phyloP scores from a whole-genome alignment of 495 filamentous ascomycete species.

The Venustampulla echinocandica region DNA sequence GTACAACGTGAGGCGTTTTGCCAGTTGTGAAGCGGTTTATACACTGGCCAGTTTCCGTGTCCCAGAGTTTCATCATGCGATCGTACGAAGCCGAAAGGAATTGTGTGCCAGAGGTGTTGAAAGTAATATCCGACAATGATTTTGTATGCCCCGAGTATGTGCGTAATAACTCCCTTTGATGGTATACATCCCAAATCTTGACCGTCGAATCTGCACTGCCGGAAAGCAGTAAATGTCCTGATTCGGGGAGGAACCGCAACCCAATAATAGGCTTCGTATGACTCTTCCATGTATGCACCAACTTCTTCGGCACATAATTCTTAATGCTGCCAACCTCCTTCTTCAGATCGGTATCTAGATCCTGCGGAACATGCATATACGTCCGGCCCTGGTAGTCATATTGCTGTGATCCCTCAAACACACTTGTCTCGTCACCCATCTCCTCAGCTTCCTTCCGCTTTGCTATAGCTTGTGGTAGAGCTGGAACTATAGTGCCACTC shows the following conservation, averaged over 20 bases:
- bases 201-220: slow-evolving; percentile 79
- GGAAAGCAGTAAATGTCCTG: slow-evolving; percentile 81
- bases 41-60: slow-evolving; percentile 89
- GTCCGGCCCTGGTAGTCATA: slow-evolving; percentile 90
- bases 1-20: slow-evolving; percentile 90
- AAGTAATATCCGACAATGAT: slow-evolving; percentile 80
- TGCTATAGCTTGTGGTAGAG: slow-evolving; percentile 47
- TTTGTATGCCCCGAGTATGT: slow-evolving; percentile 88
- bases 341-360: slow-evolving; percentile 78
- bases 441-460: slow-evolving; percentile 51
- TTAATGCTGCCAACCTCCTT: slow-evolving; percentile 72
- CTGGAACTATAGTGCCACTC: slow-evolving; percentile 42
- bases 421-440: slow-evolving; percentile 65
- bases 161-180: slow-evolving; percentile 75
- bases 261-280: slow-evolving; percentile 82
- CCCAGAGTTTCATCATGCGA: slow-evolving; percentile 93
- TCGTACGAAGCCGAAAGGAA: slow-evolving; percentile 94
- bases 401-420: slow-evolving; percentile 74
- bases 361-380: slow-evolving; percentile 94
- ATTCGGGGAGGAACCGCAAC: slow-evolving; percentile 76
- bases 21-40: slow-evolving; percentile 79
- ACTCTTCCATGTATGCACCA: slow-evolving; percentile 79
- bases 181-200: slow-evolving; percentile 94
- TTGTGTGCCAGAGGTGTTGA: slow-evolving; percentile 69
- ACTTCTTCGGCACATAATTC: slow-evolving; percentile 91